Evolutionary conservation across 1,284 basidiomycete genomes (phyloP), one percentile per base, ranked within the genome.

Genomic region (Ustilago nuda): DNA sequence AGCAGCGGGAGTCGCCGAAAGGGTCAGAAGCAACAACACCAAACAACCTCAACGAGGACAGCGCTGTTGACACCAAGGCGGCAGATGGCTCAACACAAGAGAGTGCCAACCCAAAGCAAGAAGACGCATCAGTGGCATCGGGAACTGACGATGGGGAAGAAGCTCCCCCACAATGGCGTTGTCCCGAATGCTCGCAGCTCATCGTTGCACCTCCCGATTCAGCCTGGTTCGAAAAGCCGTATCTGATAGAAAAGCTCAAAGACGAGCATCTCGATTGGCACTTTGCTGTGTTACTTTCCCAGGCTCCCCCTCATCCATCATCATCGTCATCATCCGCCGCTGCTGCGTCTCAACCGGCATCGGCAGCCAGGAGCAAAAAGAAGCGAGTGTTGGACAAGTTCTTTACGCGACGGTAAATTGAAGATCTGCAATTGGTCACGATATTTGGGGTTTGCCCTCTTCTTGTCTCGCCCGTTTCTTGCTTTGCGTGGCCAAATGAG

Each of bases 251-350:
- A 53, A 71, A 65, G 52, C 59, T 74, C 35, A 66, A 71, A 48
- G 71, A 82, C 48, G 81, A 82, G 57, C 81, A 82, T 55, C 65
- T 71, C 17, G 81, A 82, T 60, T 82, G 74, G 73, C 81, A 82
- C 36, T 80, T 81, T 62, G 81, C 81, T 46, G 59, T 81, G n/a
- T 66, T 68, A 5, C 68, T 78, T 15, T 78, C 76, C 13, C 71
- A 77, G 37, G 74, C 67, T 37, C n/a, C 60, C 0, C 19, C 63
- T 12, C 17, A 53, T 6, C 39, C 52, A 50, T 50, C 48, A 11
- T 30, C 48, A 50, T 50, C 48, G 37, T 9, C 37, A 11, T 11
- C 37, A 39, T 39, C 37, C 11, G 4, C 37, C 15, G 15, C 37
- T 8, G 13, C 43, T 45, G 43, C 43, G 8, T 45, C 19, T 7